A percentile compares a stretch with the other conserved stretches of the same genome.
Conservation (phyloP, 352 stramenopile species). For the Phytophthora multivora region DNA sequence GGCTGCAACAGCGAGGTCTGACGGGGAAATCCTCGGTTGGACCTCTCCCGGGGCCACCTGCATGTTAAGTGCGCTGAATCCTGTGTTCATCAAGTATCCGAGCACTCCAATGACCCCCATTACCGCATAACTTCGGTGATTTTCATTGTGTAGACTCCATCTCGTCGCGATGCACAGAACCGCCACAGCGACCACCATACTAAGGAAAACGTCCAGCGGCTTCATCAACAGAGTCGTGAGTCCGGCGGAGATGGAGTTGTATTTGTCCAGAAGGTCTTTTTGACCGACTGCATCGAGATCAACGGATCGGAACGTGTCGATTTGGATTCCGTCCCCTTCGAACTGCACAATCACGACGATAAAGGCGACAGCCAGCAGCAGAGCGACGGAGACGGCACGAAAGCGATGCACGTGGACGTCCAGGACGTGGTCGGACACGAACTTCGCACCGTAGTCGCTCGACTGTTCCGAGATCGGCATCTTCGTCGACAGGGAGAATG, state of each 20-base stretch:
- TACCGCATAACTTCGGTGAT: slow-evolving; percentile 2
- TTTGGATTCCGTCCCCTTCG: slow-evolving; percentile 1
- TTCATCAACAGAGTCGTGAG: slow-evolving; percentile 14
- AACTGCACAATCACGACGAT: slow-evolving; percentile 9
- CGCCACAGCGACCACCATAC: slow-evolving; percentile 10
- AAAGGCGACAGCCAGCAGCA: background rate
- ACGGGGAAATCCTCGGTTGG: background rate
- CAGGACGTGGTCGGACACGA: background rate
- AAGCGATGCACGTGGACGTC: slow-evolving; percentile 5
- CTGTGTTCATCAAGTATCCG: slow-evolving; percentile 19
- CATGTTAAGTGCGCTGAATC: slow-evolving; percentile 18
- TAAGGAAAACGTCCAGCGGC: slow-evolving; percentile 11
- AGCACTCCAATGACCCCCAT: slow-evolving; percentile 8
- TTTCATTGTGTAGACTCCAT: slow-evolving; percentile 8
- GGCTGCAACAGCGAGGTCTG: slow-evolving; percentile 5
- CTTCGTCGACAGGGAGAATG: background rate
- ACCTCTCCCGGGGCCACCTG: slow-evolving; percentile 7
- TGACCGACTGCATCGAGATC: slow-evolving; percentile 4
- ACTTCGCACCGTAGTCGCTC: background rate
- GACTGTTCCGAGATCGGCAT: too few relatives aligned
- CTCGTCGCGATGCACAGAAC: slow-evolving; percentile 7
- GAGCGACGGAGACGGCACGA: background rate
- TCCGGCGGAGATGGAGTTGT: slow-evolving; percentile 7
- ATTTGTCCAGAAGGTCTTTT: slow-evolving; percentile 15
- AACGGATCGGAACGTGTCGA: slow-evolving; percentile 4